Base-by-base conservation (phyloP, 2,329 filamentous ascomycete species). In the Apiospora sp. region DNA sequence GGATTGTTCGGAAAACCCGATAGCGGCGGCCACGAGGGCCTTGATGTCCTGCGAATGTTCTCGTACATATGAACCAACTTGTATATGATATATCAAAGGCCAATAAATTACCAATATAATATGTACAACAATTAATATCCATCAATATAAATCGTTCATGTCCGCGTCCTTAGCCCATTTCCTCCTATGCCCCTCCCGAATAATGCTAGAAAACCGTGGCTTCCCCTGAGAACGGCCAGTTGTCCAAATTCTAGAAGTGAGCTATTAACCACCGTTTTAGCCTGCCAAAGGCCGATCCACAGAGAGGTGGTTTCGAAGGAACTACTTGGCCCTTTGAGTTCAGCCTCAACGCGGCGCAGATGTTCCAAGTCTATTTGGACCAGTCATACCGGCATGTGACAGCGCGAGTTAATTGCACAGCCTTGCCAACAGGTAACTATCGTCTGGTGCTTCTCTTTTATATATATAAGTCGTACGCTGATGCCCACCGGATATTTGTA, bases 321-420 rank as follows among this genome's bases (percentile, higher is more conserved):
- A 24, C 58, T 22, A n/a, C 34, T 64, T 41, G 19, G 34, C 34
- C 30, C 34, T 64, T 64, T 64, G 58, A 34, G 58, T 64, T 64
- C 34, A 41, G 58, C 19, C 34, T 41, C 58, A 41, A 41, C 3
- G 34, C 58, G 58, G 34, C 58, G 37, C 34, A 64, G 19, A 41
- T 41, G 13, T 22, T 12, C 30, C 34, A 41, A 22, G 10, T 64
- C 7, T 12, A 64, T 34, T n/a, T 64, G 58, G 58, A 10, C 58
- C 58, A 64, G 58, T 64, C 58, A n/a, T 64, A 64, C 19, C 34
- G 10, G 58, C 58, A 64, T 64, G 58, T 64, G 58, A 64, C 30
- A 64, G 34, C 58, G 10, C 41, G 34, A 64, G 58, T 64, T 41
- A 41, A 41, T n/a, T 64, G 58, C 10, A 64, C 10, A 64, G 34